Evolutionary conservation across 306 rosid species (phyloP), one percentile per base, ranked within the genome.

Genomic region (Hippophae tibetana): DNA sequence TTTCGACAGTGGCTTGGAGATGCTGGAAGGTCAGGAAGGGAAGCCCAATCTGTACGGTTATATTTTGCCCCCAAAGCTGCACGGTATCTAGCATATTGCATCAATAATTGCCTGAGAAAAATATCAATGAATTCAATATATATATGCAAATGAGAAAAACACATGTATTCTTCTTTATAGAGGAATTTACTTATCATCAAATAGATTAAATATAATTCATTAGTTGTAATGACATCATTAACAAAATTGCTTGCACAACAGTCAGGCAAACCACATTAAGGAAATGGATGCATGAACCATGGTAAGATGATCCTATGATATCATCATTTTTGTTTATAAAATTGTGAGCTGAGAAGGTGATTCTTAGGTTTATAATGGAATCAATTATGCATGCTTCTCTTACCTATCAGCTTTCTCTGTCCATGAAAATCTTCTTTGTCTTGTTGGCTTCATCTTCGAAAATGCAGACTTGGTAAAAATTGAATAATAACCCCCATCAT

Each of bases 341-440:
- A 26, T 7, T 40, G 56, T n/a, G 10, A 52, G 54, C 56, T 58
- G 40, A 7, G 41, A 7, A 42, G 13, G 43, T 63, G n/a, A 41
- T 53, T 63, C 60, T 26, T 13, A 44, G 12, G 23, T 31, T 18
- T 42, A 65, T 18, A 42, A 40, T 13, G 53, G 48, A 52, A 51
- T 10, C n/a, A 13, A 55, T 7, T 1, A 13, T 18, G 23, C 23
- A 48, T 63, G 57, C 53, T 78, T 70, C 6, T 12, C 7, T 48
- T 78, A 92, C 98, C 98, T 83, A 68, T 92, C 95, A 71, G 92
- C 73, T 74, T 80, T 84, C 72, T 92, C 96, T 65, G 88, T 85
- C 95, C 96, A 88, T 48, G 66, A 14, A 70, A 88, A 83, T 69
- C 96, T 87, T 58, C 69, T 81, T 68, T 78, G 87, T 55, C 93